Evolutionary conservation across 2,329 filamentous ascomycete genomes (phyloP).

Genomic region (Acrodontium crateriforme): DNA sequence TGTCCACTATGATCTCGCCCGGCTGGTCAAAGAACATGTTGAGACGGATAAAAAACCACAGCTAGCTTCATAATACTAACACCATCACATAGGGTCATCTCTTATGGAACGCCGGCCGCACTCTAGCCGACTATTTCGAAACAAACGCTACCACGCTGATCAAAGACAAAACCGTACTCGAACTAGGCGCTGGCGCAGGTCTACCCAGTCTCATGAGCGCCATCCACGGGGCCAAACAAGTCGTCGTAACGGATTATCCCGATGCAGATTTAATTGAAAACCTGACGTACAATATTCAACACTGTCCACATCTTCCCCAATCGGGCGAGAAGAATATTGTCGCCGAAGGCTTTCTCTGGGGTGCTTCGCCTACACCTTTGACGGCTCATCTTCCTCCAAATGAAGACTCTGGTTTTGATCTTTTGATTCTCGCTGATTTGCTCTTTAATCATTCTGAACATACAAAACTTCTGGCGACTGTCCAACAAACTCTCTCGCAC

Average conservation of each 20-base stretch:
- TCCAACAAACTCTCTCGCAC: conserved; percentile 51
- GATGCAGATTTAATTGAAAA: conserved; percentile 72
- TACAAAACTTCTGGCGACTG: conserved; percentile 56
- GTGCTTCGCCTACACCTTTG: conserved; percentile 46
- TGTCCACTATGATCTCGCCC: too few species aligned
- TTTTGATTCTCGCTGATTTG: conserved; percentile 75
- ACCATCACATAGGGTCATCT: conserved; percentile 51
- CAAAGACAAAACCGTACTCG: conserved; percentile 57
- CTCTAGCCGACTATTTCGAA: conserved; percentile 68
- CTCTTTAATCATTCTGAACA: conserved; percentile 89
- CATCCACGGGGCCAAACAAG: conserved; percentile 48
- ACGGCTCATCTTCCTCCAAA: conserved; percentile 40
- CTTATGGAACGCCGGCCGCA: conserved; percentile 79
- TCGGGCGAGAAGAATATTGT: too few species aligned
- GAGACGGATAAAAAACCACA: too few species aligned
- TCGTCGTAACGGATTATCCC: conserved; percentile 80
- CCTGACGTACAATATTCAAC: conserved; percentile 60
- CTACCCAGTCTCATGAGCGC: conserved; percentile 61
- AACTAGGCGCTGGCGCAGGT: conserved; percentile 79
- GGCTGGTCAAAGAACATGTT: too few species aligned
- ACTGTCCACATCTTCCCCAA: conserved; percentile 39
- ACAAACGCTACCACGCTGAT: conserved; percentile 47
- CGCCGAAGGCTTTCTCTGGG: conserved; percentile 67
- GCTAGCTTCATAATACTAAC: too few species aligned
- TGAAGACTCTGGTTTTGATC: conserved; percentile 47